Conservation (phyloP, 1,284 basidiomycete genomes). For the Fomes fomentarius region DNA sequence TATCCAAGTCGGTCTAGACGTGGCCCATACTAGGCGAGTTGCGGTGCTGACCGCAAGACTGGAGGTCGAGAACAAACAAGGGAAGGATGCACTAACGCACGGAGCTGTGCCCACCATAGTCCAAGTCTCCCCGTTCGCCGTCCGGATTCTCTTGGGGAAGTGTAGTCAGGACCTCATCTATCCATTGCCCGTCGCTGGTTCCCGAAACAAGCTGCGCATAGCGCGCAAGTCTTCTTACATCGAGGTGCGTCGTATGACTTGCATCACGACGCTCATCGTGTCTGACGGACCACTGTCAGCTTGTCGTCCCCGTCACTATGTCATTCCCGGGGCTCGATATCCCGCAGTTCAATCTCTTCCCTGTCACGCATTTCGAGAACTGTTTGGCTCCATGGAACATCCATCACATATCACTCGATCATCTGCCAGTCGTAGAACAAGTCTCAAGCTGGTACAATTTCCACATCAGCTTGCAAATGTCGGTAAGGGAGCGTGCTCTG, state of each 20-base stretch:
- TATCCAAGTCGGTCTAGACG: slow-evolving; percentile 22
- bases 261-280: background rate
- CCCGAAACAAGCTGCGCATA: slow-evolving; percentile 41
- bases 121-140: slow-evolving; percentile 38
- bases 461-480: slow-evolving; percentile 37
- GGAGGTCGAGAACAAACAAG: slow-evolving; percentile 27
- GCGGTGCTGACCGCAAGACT: slow-evolving; percentile 29
- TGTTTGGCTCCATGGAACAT: slow-evolving; percentile 36
- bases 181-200: slow-evolving; percentile 38
- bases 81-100: slow-evolving; percentile 24
- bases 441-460: slow-evolving; percentile 33
- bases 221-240: slow-evolving; percentile 56
- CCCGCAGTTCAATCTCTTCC: slow-evolving; percentile 37
- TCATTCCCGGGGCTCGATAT: slow-evolving; percentile 29
- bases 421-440: slow-evolving; percentile 36
- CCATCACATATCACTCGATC: slow-evolving; percentile 43
- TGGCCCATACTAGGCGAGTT: background rate
- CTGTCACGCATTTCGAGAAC: slow-evolving; percentile 26
- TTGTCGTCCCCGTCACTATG: slow-evolving; percentile 30
- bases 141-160: slow-evolving; percentile 32
- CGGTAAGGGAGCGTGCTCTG: slow-evolving; percentile 33
- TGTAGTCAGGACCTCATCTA: slow-evolving; percentile 32
- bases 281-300: slow-evolving; percentile 18
- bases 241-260: slow-evolving; percentile 55
- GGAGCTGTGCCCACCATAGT: slow-evolving; percentile 19